Conservation (phyloP, 352 stramenopile genomes). For the Globisporangium emineosum region DNA sequence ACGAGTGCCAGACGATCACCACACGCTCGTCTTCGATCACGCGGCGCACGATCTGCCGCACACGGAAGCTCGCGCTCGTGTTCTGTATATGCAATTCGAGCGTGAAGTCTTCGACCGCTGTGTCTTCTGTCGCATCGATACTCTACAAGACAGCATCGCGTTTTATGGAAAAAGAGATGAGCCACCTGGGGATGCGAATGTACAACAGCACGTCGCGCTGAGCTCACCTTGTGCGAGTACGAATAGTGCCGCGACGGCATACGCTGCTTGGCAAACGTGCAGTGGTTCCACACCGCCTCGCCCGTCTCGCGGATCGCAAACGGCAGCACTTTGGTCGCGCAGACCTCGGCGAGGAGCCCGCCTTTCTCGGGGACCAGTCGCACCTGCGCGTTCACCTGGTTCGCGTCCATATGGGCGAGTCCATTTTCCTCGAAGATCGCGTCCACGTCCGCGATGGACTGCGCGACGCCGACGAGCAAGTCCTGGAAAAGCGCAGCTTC, state of each 20-base stretch:
- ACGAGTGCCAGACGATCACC: conserved; percentile 58
- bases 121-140: conserved; percentile 29
- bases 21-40: conserved; percentile 51
- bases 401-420: conserved; percentile 20
- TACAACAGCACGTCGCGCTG: neutral
- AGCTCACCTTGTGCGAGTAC: conserved; percentile 21
- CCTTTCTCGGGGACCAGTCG: conserved; percentile 23
- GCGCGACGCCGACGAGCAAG: conserved; percentile 21
- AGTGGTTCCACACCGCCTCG: conserved; percentile 38
- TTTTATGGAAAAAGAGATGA: neutral
- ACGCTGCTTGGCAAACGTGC: conserved; percentile 22
- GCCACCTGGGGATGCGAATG: neutral
- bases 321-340: conserved; percentile 28
- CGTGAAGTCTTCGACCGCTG: conserved; percentile 54
- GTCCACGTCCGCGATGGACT: conserved; percentile 24
- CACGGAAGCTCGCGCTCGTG: conserved; percentile 40
- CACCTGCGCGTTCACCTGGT: conserved; percentile 23
- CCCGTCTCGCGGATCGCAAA: conserved; percentile 24
- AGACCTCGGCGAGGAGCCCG: conserved; percentile 20
- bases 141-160: neutral
- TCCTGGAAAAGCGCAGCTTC: conserved; percentile 19
- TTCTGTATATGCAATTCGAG: conserved; percentile 48
- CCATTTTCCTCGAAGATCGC: conserved; percentile 21
- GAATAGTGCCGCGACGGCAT: conserved; percentile 31
- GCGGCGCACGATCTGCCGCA: conserved; percentile 54